Base-by-base conservation (phyloP, 805 yeast species). In the Spathaspora girioi region DNA sequence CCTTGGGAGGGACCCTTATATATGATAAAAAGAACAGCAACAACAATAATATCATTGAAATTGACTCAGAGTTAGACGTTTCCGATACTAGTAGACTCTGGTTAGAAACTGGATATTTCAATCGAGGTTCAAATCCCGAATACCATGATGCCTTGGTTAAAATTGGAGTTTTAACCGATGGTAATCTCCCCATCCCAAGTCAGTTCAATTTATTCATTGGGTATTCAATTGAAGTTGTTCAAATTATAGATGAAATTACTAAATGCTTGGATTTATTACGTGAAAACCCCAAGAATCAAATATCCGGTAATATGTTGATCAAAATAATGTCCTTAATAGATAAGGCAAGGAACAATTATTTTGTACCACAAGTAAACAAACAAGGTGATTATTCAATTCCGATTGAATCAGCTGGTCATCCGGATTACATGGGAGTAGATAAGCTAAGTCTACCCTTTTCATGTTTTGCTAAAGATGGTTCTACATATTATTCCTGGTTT, bases 1-100 rank as follows among this genome's bases (percentile, higher is more conserved):
- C 78, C 1, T 56, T 63, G 42, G 87, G 87, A 2, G 87, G 87
- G 0, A 80, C 86, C 0, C 53, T 81, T 66, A 19, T 52, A n/a
- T 47, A 43, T 46, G 31, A 46, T 32, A 46, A 47, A 23, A 43
- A 44, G n/a, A 47, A 29, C 12, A 41, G 42, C 19, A 35, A 42
- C 5, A 45, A 45, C 14, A 50, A 29, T 14, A 45, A 43, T 35
- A 53, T 47, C 14, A 48, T 31, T 17, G 46, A 48, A 26, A 47
- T 52, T 5, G 55, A 50, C 15, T 46, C 40, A 8, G 53, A 53
- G 38, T 49, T 50, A 6, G 43, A 52, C 32, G 54, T 49, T 45
- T 50, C 46, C 9, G 56, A 56, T 42, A 38, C 27, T 17, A 48
- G 54, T 35, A 56, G 53, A 46, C 56, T 66, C 12, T 67, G 64